These are phyloP conservation scores for Oxyria digyna DNA, from an alignment of 148 eudicot genomes.

Conservation along the genomic window DNA sequence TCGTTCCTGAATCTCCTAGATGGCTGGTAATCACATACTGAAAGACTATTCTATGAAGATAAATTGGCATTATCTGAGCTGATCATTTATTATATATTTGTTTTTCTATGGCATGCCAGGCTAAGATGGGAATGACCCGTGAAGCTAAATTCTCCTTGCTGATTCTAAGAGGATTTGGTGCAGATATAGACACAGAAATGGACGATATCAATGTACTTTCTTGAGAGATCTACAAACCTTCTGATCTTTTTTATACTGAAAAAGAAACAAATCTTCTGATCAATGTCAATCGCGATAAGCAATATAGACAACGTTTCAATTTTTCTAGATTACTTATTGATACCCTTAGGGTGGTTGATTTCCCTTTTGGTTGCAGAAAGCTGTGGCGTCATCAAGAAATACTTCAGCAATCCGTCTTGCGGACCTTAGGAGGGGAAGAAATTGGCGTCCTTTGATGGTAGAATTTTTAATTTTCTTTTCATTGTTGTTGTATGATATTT, in stretches of 20 bases:
- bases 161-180: slow-evolving; percentile 68
- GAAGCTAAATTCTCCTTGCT: slow-evolving; percentile 78
- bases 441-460: slow-evolving; percentile 94
- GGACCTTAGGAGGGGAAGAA: slow-evolving; percentile 47
- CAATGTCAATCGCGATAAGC: too few relatives aligned
- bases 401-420: slow-evolving; percentile 44
- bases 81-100: slow-evolving; percentile 14
- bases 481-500: background rate
- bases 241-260: background rate
- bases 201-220: slow-evolving; percentile 40
- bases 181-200: slow-evolving; percentile 38
- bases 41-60: slow-evolving; percentile 25
- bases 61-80: slow-evolving; percentile 7
- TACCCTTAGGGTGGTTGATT: background rate
- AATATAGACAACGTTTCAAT: too few relatives aligned
- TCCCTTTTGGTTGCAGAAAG: slow-evolving; percentile 31
- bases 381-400: slow-evolving; percentile 56
- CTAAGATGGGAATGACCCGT: slow-evolving; percentile 79
- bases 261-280: background rate
- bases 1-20: slow-evolving; percentile 96
- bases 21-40: slow-evolving; percentile 69
- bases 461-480: too few relatives aligned
- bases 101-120: slow-evolving; percentile 37
- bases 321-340: too few relatives aligned
- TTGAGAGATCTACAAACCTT: background rate